Base-by-base conservation (phyloP, 495 filamentous ascomycete species). In the Podospora didyma region DNA sequence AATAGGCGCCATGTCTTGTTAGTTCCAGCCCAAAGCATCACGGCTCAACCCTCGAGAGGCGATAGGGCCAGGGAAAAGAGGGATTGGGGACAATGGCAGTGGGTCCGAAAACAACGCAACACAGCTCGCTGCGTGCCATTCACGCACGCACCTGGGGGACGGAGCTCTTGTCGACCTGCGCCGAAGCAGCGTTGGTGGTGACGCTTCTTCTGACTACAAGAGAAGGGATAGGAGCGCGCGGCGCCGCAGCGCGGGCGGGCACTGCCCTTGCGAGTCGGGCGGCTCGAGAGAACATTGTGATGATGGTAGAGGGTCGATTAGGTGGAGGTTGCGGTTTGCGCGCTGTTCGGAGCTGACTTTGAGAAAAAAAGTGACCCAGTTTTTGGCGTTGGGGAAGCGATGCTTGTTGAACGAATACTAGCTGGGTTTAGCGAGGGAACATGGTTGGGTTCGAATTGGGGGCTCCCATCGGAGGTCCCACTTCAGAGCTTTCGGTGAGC, bases 131-230 rank as follows among this genome's bases (percentile, higher is more conserved):
- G n/a, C 14, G 1, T 42, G 39, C 12, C 39, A 17, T 14, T 16
- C n/a, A 17, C 39, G n/a, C 39, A 59, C 71, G 62, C 74, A 87
- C 85, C 75, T 79, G 69, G 57, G 86, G 92, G 63, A 92, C 85
- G 74, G 87, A 79, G 73, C 81, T 80, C 83, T 89, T 91, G 69
- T 94, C 89, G 63, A 88, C 87, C 78, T 96, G 87, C 63, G 91
- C 85, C 62, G 88, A 89, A 56, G 94, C 93, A 54, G 94, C 93
- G 75, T 97, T 89, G 51, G 92, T 97, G 49, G 93, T 97, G 69
- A 97, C 93, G 61, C 84, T 80, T 69, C 92, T 63, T 54, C 65
- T 56, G 44, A 65, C 63, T 23, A 54, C 64, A 52, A 69, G 78
- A 71, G 85, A 81, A 67, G 80, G 75, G 55, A 82, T 62, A 52